phyloP scores from a whole-genome alignment of 352 stramenopile genomes.

The Globisporangium irregulare region DNA sequence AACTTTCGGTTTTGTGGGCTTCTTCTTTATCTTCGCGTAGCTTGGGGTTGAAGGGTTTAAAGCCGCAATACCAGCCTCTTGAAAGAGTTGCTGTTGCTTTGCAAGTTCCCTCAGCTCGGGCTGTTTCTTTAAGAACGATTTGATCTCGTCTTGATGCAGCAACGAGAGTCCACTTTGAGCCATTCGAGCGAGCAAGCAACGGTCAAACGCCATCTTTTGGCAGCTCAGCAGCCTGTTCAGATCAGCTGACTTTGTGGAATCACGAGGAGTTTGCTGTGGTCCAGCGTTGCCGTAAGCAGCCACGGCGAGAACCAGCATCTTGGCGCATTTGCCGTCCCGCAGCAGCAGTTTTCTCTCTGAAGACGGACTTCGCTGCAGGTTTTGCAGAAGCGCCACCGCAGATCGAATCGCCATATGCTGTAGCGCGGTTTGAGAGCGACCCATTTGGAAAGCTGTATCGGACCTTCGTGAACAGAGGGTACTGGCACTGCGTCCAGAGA shows the following conservation, averaged over 20 bases:
- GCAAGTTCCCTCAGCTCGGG: neutral
- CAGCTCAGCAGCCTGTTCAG: too few species aligned
- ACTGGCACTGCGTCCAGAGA: neutral
- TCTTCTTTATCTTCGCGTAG: neutral
- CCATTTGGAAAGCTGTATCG: conserved; percentile 7
- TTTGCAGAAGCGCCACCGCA: conserved; percentile 27
- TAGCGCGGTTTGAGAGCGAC: conserved; percentile 14
- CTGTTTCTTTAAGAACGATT: neutral
- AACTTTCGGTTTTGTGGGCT: neutral
- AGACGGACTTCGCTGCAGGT: conserved; percentile 30
- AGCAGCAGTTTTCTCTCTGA: conserved; percentile 30
- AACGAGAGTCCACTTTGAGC: conserved; percentile 2
- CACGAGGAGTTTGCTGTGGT: too few species aligned
- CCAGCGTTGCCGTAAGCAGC: neutral
- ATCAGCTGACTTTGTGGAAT: too few species aligned
- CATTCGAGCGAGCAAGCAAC: conserved; percentile 4
- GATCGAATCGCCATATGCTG: conserved; percentile 39
- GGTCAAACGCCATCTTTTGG: conserved; percentile 1
- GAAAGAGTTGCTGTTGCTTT: neutral
- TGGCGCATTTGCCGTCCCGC: neutral
- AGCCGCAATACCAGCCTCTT: neutral
- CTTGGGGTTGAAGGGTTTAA: neutral
- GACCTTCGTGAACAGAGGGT: neutral
- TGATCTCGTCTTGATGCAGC: neutral
- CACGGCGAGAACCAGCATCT: conserved; percentile 2